These are phyloP conservation scores for Stipa capillata DNA, from an alignment of 176 grass and related monocot genomes.

Conservation along the genomic window DNA sequence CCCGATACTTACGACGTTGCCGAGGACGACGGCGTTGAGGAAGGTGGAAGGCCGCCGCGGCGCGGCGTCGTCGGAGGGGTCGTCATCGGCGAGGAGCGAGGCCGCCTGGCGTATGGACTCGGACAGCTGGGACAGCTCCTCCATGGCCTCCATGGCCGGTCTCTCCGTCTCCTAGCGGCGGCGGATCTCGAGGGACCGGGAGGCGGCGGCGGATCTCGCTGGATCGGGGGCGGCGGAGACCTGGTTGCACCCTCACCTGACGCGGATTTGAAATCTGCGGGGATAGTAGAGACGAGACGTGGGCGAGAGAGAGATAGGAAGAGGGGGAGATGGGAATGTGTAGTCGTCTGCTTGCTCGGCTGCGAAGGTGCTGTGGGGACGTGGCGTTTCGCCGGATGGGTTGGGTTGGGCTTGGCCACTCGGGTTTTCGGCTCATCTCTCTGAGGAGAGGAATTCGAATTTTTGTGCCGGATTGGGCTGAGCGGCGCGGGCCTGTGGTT, in stretches of 20 bases:
- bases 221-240: constrained; percentile 10
- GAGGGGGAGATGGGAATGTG: not conserved
- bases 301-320: not conserved
- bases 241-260: not conserved
- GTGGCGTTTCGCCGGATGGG: no score
- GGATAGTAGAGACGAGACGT: not conserved
- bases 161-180: not conserved
- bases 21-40: constrained; percentile 82
- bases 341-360: not conserved
- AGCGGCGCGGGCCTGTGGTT: not conserved
- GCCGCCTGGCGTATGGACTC: constrained; percentile 90
- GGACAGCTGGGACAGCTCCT: constrained; percentile 71
- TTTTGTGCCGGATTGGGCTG: not conserved
- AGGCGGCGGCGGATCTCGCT: not conserved
- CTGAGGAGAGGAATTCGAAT: not conserved
- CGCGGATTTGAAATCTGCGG: constrained; percentile 44
- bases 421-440: not conserved
- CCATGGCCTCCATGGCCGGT: constrained; percentile 73
- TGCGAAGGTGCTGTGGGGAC: not conserved
- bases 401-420: not conserved
- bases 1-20: constrained; percentile 69
- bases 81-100: constrained; percentile 87
- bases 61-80: constrained; percentile 53
- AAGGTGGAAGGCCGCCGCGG: constrained; percentile 66
- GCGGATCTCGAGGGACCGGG: constrained; percentile 20